Evolutionary conservation across 495 filamentous ascomycete species (phyloP), one percentile per base, ranked within the genome.

Genomic region (Barbatosphaeria neglecta): DNA sequence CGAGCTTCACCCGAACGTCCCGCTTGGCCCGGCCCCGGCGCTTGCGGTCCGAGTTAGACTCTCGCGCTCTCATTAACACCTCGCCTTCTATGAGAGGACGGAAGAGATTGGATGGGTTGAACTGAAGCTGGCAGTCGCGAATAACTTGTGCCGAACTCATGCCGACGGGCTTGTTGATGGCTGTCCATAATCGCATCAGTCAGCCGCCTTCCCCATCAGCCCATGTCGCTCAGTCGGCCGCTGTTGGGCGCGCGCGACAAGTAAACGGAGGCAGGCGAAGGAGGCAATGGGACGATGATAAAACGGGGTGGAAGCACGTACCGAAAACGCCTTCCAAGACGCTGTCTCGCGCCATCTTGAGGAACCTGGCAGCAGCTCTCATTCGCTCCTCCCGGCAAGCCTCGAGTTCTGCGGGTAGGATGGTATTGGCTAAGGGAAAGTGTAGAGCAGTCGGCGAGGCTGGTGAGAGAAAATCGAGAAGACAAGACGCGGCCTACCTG

Each of bases 161-260:
- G 54, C 80, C 78, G 53, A 81, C 65, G 39, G 92, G 92, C 67
- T 98, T 98, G 70, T 98, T 87, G 60, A 96, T 80, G 60, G 86
- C 92, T 94, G 45, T 37, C 3, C 7, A 38, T 28, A 15, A 38
- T 11, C n/a, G 31, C 22, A n/a, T 16, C 17, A 39, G 37, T 17
- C 18, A 45, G 25, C n/a, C n/a, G n/a, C n/a, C n/a, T n/a, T n/a
- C n/a, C n/a, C n/a, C n/a, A 50, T 25, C 31, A 15, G 19, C 33
- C 22, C 3, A 49, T 22, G 5, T 20, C n/a, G 10, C 25, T 19
- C 16, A 46, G 10, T 13, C 38, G n/a, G 15, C 18, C 20, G 45
- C 22, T 6, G 16, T 28, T 35, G 8, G 28, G 4, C 18, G 27
- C 4, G 20, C 44, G 38, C n/a, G n/a, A n/a, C n/a, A n/a, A n/a